These are phyloP conservation scores for Deinandra increscens DNA, from an alignment of 129 eudicot genomes.

Conservation along the genomic window DNA sequence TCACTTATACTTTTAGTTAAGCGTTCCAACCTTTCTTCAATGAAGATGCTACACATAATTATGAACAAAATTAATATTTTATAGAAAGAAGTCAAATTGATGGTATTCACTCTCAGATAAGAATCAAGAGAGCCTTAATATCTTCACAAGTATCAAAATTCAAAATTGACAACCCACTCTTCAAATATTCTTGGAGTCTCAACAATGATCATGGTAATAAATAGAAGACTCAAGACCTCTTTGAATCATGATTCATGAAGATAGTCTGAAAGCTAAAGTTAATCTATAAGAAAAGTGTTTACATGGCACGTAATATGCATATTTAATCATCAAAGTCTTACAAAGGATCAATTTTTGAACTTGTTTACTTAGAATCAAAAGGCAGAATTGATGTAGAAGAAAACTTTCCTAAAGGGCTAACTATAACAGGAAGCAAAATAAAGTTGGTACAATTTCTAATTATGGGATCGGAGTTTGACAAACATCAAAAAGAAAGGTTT, in stretches of 20 bases:
- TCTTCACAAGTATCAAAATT: neutral
- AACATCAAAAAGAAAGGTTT: neutral
- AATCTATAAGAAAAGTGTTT: neutral
- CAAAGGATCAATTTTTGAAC: neutral
- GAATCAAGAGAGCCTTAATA: neutral
- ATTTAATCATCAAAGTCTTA: neutral
- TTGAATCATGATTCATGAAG: slow-evolving; percentile 1
- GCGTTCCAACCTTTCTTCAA: slow-evolving; percentile 84
- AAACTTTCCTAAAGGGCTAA: neutral
- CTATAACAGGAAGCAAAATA: too few relatives aligned
- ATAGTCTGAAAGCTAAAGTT: neutral
- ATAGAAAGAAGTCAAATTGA: slow-evolving; percentile 4
- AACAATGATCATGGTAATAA: neutral
- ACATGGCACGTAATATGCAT: neutral
- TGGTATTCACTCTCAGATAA: neutral
- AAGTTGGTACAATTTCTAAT: too few relatives aligned
- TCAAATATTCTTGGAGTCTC: neutral
- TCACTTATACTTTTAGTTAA: slow-evolving; percentile 59
- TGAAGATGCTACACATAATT: slow-evolving; percentile 62
- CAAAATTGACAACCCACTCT: neutral
- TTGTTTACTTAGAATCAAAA: neutral
- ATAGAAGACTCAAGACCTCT: neutral
- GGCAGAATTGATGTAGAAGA: neutral
- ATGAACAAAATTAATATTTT: slow-evolving; percentile 10
- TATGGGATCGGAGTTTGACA: neutral